Evolutionary conservation across 2,329 filamentous ascomycete species (phyloP), one percentile per base, ranked within the genome.

Genomic region (Monilinia fructigena): DNA sequence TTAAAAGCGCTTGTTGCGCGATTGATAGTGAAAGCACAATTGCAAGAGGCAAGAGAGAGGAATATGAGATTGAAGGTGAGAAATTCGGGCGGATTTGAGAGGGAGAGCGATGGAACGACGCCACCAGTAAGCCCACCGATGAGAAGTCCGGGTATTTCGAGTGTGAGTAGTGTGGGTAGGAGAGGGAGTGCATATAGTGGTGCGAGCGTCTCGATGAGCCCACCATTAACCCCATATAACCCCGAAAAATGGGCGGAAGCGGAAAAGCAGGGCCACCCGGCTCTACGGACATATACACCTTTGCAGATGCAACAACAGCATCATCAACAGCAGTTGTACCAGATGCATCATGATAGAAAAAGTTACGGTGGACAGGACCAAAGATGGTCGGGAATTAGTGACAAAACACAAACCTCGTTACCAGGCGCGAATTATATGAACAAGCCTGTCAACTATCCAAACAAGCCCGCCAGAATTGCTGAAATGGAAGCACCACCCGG

Each of bases 1-100:
- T 92, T 96, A 73, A 83, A 81, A 14, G 81, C 84, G 3, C 82
- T 96, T 3, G 89, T 94, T 2, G 86, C 89, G 4, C 79, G 82
- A 20, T 78, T 91, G 10, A 77, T 85, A 28, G 79, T 80, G 64
- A 85, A 83, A 68, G 81, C 83, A 0, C 78, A 82, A 68, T 52
- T 66, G 38, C 38, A 62, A 50, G 63, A 66, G 38, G 63, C 55
- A 26, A 14, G 31, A 0, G 63, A 52, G 35, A 53, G 63, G 20
- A 66, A 66, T 18, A 12, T 38, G 4, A 47, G 55, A 20, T 50
- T 66, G 16, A 62, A 35, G 5, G 10, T 40, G 3, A 45, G 63
- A n/a, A 23, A 12, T 28, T 50, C 26, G 11, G 40, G 28, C 8
- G 42, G 10, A 7, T 65, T 52, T n/a, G 40, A 47, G 16, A 20